Evolutionary conservation across 139 green algal genomes (phyloP), one percentile per base, ranked within the genome.

Genomic region (Chlamydomonas sp.): DNA sequence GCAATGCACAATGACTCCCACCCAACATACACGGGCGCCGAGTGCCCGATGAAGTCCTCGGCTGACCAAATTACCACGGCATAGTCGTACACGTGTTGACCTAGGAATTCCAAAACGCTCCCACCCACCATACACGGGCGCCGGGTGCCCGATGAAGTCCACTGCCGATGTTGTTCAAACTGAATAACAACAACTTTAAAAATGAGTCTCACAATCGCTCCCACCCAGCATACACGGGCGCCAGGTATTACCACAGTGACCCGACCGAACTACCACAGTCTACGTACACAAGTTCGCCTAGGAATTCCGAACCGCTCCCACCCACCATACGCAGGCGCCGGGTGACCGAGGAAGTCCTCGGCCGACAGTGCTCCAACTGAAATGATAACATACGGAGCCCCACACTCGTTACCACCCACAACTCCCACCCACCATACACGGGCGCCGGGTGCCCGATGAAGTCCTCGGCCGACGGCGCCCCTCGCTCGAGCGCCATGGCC

Each of bases 341-440:
- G 63, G 75, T 89, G 83, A 4, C 77, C 83, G 26, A 79, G 24
- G 34, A 86, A 89, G 24, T 66, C 76, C 68, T 86, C 75, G 54
- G 73, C 29, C 0, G 61, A 33, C 16, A 62, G 69, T 48, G 47
- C n/a, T 43, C 57, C 35, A 54, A n/a, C 13, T 10, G 13, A 54
- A 13, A n/a, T 16, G 43, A 54, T 54, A 16, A 13, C 13, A 16
- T 10, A 54, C 10, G 43, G 16, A 54, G 10, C 13, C 43, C 43
- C 16, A n/a, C 16, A 54, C 16, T 54, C 43, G 13, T 54, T 10
- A 54, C 43, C 43, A 16, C 16, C 16, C 16, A 54, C 13, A 22
- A 24, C 16, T 5, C 26, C 54, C n/a, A 63, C 69, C 50, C 30
- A 67, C 64, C 73, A 0, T 71, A 62, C 22, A 88, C 70, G 8